A percentile compares a stretch with the other conserved stretches of the same genome.
Conservation (phyloP, 352 stramenopile genomes). For the Globisporangium echinulatum region DNA sequence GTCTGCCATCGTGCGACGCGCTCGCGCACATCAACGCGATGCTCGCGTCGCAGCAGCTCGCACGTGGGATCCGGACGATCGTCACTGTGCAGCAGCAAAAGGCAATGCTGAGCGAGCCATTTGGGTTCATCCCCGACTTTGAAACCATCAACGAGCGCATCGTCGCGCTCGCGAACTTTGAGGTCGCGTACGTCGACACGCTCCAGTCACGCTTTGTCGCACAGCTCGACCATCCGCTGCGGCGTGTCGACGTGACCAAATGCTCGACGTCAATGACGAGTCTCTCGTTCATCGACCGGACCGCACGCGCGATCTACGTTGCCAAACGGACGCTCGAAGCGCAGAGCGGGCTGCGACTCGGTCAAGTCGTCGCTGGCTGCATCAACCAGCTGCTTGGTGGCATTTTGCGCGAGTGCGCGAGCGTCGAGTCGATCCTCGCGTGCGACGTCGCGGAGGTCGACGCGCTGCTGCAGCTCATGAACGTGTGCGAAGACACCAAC, state of each 20-base stretch:
- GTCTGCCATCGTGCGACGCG: conserved; percentile 15
- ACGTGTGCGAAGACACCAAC: conserved; percentile 55
- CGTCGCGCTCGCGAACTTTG: conserved; percentile 32
- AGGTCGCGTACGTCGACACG: conserved; percentile 41
- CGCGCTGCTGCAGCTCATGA: conserved; percentile 41
- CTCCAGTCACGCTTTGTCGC: conserved; percentile 63
- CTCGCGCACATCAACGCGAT: conserved; percentile 49
- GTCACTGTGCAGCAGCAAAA: conserved; percentile 69
- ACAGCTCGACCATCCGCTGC: conserved; percentile 36
- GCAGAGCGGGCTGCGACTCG: conserved; percentile 29
- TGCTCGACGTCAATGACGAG: conserved; percentile 28
- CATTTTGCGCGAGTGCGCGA: conserved; percentile 51
- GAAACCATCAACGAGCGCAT: conserved; percentile 60
- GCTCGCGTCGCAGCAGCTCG: conserved; percentile 46
- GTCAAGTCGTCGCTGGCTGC: conserved; percentile 51
- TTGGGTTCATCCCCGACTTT: conserved; percentile 46
- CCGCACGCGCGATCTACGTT: conserved; percentile 39
- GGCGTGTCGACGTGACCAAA: conserved; percentile 61
- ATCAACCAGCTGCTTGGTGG: conserved; percentile 68
- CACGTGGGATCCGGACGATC: conserved; percentile 47
- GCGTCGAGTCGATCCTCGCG: conserved; percentile 58
- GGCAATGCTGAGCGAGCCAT: conserved; percentile 28
- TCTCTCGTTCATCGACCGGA: conserved; percentile 56
- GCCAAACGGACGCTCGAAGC: conserved; percentile 30
- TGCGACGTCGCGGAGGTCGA: conserved; percentile 46